These are phyloP conservation scores for Sarocladium brachiariae DNA, from an alignment of 2,329 filamentous ascomycete species.

Conservation along the genomic window DNA sequence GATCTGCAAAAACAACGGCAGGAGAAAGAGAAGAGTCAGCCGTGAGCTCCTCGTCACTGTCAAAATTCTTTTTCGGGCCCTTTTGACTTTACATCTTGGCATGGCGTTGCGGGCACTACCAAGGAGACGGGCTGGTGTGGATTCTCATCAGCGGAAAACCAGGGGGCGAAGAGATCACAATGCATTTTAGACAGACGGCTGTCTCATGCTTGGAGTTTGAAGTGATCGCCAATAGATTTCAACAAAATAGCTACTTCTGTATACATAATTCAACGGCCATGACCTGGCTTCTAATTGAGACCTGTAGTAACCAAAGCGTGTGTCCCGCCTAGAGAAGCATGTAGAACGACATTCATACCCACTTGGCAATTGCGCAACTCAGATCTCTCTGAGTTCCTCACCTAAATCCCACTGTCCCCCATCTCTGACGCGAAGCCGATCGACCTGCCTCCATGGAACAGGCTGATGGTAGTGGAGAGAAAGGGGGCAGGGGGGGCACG, in stretches of 20 bases:
- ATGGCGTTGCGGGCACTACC: constrained; percentile 5
- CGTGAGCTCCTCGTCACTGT: not conserved
- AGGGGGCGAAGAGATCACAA: not conserved
- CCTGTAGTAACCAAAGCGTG: too few relatives aligned
- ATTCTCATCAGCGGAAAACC: not conserved
- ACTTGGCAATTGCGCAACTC: too few relatives aligned
- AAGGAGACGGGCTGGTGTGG: not conserved
- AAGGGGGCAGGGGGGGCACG: too few relatives aligned
- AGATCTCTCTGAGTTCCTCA: too few relatives aligned
- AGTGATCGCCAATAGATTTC: constrained; percentile 1
- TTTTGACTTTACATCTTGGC: not conserved
- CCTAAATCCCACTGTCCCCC: too few relatives aligned
- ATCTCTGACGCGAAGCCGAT: too few relatives aligned
- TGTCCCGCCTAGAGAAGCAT: too few relatives aligned
- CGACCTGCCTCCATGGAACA: too few relatives aligned
- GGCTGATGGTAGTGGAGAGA: too few relatives aligned
- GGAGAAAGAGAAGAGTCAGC: constrained; percentile 21
- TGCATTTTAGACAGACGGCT: not conserved
- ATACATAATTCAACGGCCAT: too few relatives aligned
- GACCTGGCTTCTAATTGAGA: too few relatives aligned
- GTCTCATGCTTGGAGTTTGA: not conserved
- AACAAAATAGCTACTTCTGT: not conserved
- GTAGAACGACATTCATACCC: too few relatives aligned
- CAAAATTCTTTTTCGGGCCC: not conserved
- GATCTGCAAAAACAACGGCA: constrained; percentile 11